Evolutionary conservation across 176 grass and related monocot genomes (phyloP), one percentile per base, ranked within the genome.

Genomic region (Oryza rufipogon): DNA sequence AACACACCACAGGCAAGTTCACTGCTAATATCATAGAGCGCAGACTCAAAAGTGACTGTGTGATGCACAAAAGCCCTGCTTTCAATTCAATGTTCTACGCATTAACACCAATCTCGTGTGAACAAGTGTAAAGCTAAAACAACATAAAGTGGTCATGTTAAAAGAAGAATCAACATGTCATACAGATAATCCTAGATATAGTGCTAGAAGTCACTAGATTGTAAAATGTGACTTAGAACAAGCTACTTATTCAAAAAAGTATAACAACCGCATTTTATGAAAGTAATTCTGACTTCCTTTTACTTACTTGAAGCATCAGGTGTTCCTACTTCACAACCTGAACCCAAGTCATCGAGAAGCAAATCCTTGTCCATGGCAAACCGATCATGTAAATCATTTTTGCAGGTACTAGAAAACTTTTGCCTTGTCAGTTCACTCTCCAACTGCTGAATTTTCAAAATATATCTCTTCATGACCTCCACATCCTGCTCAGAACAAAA

Each of bases 381-480:
- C 48, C 69, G 86, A 71, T 96, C 93, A 64, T 72, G 68, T 58
- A 89, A 81, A 71, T 67, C 83, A 89, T 84, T 93, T 89, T 81
- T 84, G 39, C 89, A 91, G 72, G 83, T 51, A 41, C 22, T 84
- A 23, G 95, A 92, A 66, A 88, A 87, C 66, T 73, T 99, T 74
- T 96, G 89, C 60, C 77, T 76, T 65, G 81, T 81, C 75, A 99
- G n/a, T 76, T 99, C 91, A 72, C 80, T 20, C 64, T 99, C 96
- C 75, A 99, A 85, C 66, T 91, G 87, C 78, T 99, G 96, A 82
- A 99, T 94, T 82, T 88, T 99, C 22, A 78, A 91, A 75, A 94
- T 81, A 77, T 99, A 99, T 71, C 84, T 73, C 86, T 99, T 96
- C 74, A 96, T 63, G 77, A 96, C 71, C 61, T 85, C 88, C 33